Conservation (phyloP, 2,329 filamentous ascomycete genomes). For the Curvularia verruculosa region DNA sequence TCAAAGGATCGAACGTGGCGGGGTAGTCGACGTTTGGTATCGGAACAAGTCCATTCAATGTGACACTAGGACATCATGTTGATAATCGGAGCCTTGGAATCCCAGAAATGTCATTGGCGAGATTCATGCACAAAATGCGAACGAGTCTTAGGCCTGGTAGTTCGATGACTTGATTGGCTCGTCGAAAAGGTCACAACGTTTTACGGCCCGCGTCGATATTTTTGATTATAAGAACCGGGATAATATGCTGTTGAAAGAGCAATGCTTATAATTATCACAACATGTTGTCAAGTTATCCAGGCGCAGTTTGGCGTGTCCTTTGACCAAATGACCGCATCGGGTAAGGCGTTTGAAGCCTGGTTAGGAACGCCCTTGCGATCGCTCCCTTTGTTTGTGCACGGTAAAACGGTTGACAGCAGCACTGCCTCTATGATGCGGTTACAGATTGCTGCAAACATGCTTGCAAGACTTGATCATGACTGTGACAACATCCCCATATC, state of each 20-base stretch:
- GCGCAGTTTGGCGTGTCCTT: conserved; percentile 4
- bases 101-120: neutral
- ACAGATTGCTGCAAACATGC: conserved; percentile 11
- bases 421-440: conserved; percentile 1
- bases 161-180: neutral
- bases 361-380: conserved; percentile 15
- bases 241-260: neutral
- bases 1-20: neutral
- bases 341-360: conserved; percentile 11
- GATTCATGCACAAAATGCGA: neutral
- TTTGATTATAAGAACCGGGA: neutral
- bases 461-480: neutral
- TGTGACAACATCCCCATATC: neutral
- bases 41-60: neutral
- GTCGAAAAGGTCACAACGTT: neutral
- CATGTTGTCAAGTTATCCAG: neutral
- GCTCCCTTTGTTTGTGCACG: conserved; percentile 24
- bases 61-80: neutral
- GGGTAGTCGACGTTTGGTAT: neutral
- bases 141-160: neutral
- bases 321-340: conserved; percentile 7
- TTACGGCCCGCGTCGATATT: neutral
- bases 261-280: neutral
- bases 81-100: too few relatives aligned
- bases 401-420: conserved; percentile 5